Conservation (phyloP, 2,329 filamentous ascomycete genomes). For the Sporothrix euskadiensis region DNA sequence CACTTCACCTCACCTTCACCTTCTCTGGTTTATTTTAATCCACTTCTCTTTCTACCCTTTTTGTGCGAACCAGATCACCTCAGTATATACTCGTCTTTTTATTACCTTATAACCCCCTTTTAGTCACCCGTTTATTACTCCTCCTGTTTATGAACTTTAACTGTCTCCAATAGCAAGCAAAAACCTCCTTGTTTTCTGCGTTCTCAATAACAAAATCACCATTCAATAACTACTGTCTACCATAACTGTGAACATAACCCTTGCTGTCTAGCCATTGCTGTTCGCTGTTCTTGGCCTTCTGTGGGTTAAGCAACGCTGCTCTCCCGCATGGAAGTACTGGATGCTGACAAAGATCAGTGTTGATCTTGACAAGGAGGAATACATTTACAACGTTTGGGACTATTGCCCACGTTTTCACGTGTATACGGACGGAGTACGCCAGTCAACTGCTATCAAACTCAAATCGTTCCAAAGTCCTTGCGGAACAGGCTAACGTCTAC, state of each 20-base stretch:
- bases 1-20: neutral
- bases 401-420: neutral
- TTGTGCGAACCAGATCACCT: conserved; percentile 13
- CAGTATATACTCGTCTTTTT: conserved; percentile 8
- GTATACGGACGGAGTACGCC: neutral
- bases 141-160: neutral
- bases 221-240: neutral
- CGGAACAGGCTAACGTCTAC: neutral
- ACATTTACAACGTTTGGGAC: neutral
- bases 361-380: neutral
- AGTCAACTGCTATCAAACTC: neutral
- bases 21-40: conserved; percentile 16
- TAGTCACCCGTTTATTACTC: neutral
- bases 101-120: conserved; percentile 14
- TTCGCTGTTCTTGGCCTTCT: too few relatives aligned
- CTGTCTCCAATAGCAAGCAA: conserved; percentile 11
- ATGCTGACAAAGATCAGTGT: neutral
- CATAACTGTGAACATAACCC: neutral
- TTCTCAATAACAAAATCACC: neutral
- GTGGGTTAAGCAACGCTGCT: too few relatives aligned
- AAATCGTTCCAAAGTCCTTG: neutral
- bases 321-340: too few relatives aligned
- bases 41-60: neutral
- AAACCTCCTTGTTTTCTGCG: neutral
- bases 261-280: neutral